Evolutionary conservation across 2,329 filamentous ascomycete species (phyloP), one percentile per base, ranked within the genome.

Genomic region (Zalaria obscura): DNA sequence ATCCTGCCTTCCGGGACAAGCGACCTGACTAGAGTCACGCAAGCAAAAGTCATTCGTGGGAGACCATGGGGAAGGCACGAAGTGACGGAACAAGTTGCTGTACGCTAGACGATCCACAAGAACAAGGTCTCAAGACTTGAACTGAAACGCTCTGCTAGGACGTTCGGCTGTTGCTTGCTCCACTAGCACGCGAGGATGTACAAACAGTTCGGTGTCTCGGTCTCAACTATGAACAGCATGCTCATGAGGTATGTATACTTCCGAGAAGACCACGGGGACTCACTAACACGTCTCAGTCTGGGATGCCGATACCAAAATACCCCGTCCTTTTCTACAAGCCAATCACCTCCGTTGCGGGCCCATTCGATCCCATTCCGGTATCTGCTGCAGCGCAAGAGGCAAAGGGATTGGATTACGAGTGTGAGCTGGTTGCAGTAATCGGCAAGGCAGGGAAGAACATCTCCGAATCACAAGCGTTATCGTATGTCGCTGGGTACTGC

Each of bases 321-420:
- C 82, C 82, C 0, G 67, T 85, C 6, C 62, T 86, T 8, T 86
- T 86, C 57, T 80, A 77, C 63, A 83, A 83, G 59, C 80, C 80
- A 1, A 57, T 68, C 3, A 83, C 80, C 1, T 64, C 80, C 0
- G 66, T 84, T 18, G 57, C 70, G 0, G 80, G 78, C 0, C 79
- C 80, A 0, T 65, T 58, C 1, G 78, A 83, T 52, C 64, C 75
- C 2, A 80, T 87, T 40, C 78, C 78, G 1, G 64, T 87, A 11
- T 71, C 75, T 26, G 52, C 60, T 1, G 63, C 80, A 43, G 80
- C 78, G 0, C 80, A 84, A 59, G 69, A 78, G 49, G 68, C 65
- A 36, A 41, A 46, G 35, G 44, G 44, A 18, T 61, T 85, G 18
- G 83, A 88, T 61, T 88, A 88, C 59, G 83, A 89, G 62, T 84